Conservation (phyloP, 1,139 yeast genomes). For the Yamadazyma conglobata region DNA sequence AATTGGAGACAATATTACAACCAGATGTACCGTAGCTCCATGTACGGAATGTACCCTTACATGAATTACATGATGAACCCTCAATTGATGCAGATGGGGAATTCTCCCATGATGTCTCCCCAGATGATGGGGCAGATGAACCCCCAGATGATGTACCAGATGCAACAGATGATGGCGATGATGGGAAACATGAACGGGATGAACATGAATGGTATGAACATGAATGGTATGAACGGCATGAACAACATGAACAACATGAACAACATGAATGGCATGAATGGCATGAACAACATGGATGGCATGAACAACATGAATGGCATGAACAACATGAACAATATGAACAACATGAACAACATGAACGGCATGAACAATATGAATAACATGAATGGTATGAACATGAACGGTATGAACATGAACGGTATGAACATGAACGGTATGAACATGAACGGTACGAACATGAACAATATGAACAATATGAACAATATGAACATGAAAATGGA, state of each 20-base stretch:
- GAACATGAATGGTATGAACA: slow-evolving; percentile 24
- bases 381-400: slow-evolving; percentile 5
- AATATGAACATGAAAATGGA: slow-evolving; percentile 6
- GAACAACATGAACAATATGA: background rate
- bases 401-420: slow-evolving; percentile 4
- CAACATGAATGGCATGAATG: slow-evolving; percentile 1
- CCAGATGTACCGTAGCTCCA: slow-evolving; percentile 15
- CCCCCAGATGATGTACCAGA: slow-evolving; percentile 13
- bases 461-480: slow-evolving; percentile 6
- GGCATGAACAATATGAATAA: slow-evolving; percentile 3
- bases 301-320: slow-evolving; percentile 3
- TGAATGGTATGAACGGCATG: slow-evolving; percentile 16
- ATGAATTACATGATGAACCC: slow-evolving; percentile 11
- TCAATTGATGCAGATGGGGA: slow-evolving; percentile 4
- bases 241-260: slow-evolving; percentile 13
- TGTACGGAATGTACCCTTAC: slow-evolving; percentile 12
- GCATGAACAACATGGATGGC: background rate
- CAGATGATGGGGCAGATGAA: slow-evolving; percentile 11
- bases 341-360: slow-evolving; percentile 4
- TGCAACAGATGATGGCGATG: slow-evolving; percentile 14
- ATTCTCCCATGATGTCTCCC: slow-evolving; percentile 5
- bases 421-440: slow-evolving; percentile 4
- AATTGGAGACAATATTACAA: slow-evolving; percentile 17
- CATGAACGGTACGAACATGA: slow-evolving; percentile 6
- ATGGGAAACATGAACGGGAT: slow-evolving; percentile 29